Base-by-base conservation (phyloP, 2,329 filamentous ascomycete species). In the Aspergillus sp. region DNA sequence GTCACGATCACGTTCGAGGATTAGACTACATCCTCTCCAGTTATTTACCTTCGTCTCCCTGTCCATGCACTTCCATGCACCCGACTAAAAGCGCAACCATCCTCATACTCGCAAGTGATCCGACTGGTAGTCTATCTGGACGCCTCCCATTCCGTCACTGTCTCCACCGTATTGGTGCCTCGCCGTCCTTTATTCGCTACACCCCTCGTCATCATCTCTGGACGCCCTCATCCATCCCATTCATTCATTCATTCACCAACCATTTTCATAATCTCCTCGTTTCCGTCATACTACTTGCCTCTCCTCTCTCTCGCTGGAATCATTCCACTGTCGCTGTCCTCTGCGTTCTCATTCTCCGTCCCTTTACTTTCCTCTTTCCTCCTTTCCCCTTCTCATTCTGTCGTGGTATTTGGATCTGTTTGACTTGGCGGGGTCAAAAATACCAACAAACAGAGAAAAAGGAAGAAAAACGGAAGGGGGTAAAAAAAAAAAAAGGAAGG, bases 111-210 rank as follows among this genome's bases (percentile, higher is more conserved):
- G 35, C 35, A 38, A 17, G 35, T 38, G 35, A 17, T 17, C 35
- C 16, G 14, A n/a, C 35, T n/a, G 35, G 35, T 38, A 38, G 35
- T 38, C 22, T 42, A 42, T 42, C 40, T 30, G 22, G 17, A 45
- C 45, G 45, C 45, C 33, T 48, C 46, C 46, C 33, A 19, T 48
- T 48, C 46, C 46, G 46, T 48, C 46, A 48, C 46, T 41, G 32
- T 36, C 46, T 26, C 35, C 46, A 36, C 20, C 35, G 13, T 13
- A 17, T 13, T 45, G 14, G 4, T 38, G 35, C 16, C 35, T n/a
- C 35, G 16, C 35, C 35, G 44, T 42, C 44, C 30, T 26, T 13
- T n/a, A 44, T 44, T 44, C 19, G 24, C 19, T 44, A 11, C 42
- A 26, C 17, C 24, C 24, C 42, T 44, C 20, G 20, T 32, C 43